phyloP scores from a whole-genome alignment of 441 rosid genomes.

The Jatropha multifida region DNA sequence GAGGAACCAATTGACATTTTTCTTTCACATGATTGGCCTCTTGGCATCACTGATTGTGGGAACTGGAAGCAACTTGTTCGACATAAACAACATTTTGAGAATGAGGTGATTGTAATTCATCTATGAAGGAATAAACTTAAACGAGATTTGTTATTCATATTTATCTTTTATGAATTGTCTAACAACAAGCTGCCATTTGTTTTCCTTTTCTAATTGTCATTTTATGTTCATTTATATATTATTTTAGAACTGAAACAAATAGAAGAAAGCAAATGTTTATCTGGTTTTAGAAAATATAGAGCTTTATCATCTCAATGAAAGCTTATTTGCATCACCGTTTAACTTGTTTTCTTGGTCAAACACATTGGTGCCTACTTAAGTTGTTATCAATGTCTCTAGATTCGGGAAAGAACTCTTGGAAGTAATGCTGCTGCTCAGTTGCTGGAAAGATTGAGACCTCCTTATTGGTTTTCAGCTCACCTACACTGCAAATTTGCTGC shows the following conservation, averaged over 20 bases:
- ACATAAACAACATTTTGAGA: slow-evolving; percentile 51
- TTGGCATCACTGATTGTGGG: slow-evolving; percentile 84
- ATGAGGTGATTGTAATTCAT: slow-evolving; percentile 50
- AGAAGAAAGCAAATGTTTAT: not conserved
- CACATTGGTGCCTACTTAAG: slow-evolving; percentile 11
- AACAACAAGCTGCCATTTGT: no score
- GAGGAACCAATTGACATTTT: slow-evolving; percentile 83
- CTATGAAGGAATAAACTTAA: not conserved
- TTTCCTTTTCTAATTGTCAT: not conserved
- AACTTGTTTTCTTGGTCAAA: not conserved
- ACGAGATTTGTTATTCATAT: not conserved
- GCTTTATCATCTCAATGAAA: not conserved
- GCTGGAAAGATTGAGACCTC: slow-evolving; percentile 71
- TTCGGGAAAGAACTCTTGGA: slow-evolving; percentile 64
- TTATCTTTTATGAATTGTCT: not conserved
- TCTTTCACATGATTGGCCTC: slow-evolving; percentile 96
- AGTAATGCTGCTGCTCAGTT: slow-evolving; percentile 84
- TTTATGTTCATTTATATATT: not conserved
- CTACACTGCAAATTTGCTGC: slow-evolving; percentile 89
- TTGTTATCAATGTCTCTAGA: slow-evolving; percentile 39
- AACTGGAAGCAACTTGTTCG: slow-evolving; percentile 61
- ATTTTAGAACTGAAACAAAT: not conserved
- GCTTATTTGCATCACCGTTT: not conserved
- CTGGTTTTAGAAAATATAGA: not conserved
- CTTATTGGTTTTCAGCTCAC: slow-evolving; percentile 93